Percentiles rank a stretch among this genome's conserved stretches.
Evolutionary conservation across 176 grass and related monocot species (phyloP).

Genomic region (Stipa capillata): DNA sequence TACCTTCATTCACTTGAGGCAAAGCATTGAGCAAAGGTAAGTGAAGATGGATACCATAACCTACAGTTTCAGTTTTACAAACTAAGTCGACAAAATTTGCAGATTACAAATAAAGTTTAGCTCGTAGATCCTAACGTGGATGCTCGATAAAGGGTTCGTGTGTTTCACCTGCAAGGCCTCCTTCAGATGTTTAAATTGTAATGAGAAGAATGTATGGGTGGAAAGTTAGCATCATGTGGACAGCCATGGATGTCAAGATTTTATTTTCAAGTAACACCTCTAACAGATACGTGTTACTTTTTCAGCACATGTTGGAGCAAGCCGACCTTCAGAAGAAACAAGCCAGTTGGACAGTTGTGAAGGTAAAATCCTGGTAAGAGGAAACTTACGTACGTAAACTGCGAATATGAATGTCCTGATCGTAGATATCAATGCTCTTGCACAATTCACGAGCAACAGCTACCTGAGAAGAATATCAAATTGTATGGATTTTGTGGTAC

Average conservation of each 20-base stretch:
- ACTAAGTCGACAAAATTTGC: too few species aligned
- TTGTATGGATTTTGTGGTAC: background rate
- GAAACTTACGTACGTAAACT: conserved; percentile 70
- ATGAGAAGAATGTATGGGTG: background rate
- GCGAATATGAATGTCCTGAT: conserved; percentile 89
- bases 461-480: conserved; percentile 46
- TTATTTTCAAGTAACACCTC: background rate
- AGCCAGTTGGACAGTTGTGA: background rate
- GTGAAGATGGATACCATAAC: conserved; percentile 84
- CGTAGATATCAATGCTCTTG: conserved; percentile 86
- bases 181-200: conserved; percentile 6
- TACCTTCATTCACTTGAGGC: conserved; percentile 38
- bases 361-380: background rate
- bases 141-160: background rate
- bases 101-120: background rate
- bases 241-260: background rate
- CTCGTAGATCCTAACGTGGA: background rate
- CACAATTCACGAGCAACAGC: conserved; percentile 81
- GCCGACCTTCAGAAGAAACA: background rate
- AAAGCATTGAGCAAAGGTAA: conserved; percentile 50
- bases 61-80: conserved; percentile 35
- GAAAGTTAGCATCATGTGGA: background rate
- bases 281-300: background rate
- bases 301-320: background rate
- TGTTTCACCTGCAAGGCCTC: background rate